phyloP scores from a whole-genome alignment of 805 yeast species.

The Jamesozyma spencerorum region DNA sequence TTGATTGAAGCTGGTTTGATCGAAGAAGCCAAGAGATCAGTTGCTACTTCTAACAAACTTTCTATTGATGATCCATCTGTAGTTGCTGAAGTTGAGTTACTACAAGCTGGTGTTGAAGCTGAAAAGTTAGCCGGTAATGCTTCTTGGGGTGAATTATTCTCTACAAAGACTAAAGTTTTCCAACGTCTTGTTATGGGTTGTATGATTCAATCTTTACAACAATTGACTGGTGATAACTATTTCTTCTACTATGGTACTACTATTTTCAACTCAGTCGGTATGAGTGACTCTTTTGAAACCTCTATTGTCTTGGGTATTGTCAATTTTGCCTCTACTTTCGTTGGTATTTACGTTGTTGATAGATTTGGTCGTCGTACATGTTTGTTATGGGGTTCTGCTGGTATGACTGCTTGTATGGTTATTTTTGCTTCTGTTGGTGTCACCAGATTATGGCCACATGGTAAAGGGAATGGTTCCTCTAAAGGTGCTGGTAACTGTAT shows the following conservation, averaged over 20 bases:
- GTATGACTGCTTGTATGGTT: slow-evolving; percentile 2
- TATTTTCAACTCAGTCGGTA: too few species aligned
- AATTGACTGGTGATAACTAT: too few species aligned
- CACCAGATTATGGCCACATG: too few species aligned
- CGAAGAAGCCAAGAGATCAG: slow-evolving; percentile 54
- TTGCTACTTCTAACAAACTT: slow-evolving; percentile 43
- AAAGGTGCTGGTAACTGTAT: too few species aligned
- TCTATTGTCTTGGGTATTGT: too few species aligned
- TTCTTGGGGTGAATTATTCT: slow-evolving; percentile 53
- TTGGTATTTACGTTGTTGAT: too few species aligned
- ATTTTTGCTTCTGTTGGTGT: background rate
- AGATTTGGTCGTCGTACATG: too few species aligned
- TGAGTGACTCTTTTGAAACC: too few species aligned
- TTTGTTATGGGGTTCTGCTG: too few species aligned
- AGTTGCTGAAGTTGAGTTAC: slow-evolving; percentile 46
- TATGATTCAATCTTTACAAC: slow-evolving; percentile 42
- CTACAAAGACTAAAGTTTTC: slow-evolving; percentile 55
- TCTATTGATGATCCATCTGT: slow-evolving; percentile 37
- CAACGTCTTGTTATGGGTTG: slow-evolving; percentile 42
- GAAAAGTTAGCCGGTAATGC: slow-evolving; percentile 56
- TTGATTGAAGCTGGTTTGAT: slow-evolving; percentile 44
- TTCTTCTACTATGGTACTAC: too few species aligned
- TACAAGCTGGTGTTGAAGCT: slow-evolving; percentile 50
- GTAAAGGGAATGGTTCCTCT: too few species aligned
- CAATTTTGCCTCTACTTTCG: too few species aligned